phyloP scores from a whole-genome alignment of 306 rosid genomes.

The Vigna radiata region DNA sequence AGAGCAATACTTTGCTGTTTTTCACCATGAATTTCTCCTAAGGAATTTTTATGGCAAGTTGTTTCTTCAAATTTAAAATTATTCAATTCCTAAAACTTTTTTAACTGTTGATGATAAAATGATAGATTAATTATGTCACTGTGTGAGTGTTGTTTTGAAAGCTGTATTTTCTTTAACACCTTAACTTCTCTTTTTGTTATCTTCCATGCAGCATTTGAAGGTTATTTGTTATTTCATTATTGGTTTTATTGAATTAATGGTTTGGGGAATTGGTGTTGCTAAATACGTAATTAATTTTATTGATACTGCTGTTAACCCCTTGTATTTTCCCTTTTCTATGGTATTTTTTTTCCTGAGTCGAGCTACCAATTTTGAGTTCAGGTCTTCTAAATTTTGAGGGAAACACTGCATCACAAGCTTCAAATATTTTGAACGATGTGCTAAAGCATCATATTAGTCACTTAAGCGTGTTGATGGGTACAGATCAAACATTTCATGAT shows the following conservation, averaged over 20 bases:
- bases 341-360: constrained; percentile 52
- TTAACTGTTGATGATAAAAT: constrained; percentile 12
- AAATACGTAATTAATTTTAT: constrained; percentile 10
- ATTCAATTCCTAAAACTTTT: constrained; percentile 27
- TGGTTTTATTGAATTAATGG: not conserved
- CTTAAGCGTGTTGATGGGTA: constrained; percentile 41
- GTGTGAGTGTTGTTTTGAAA: constrained; percentile 17
- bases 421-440: constrained; percentile 66
- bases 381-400: constrained; percentile 77
- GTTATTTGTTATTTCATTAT: constrained; percentile 17
- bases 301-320: not conserved
- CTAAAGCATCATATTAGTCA: constrained; percentile 58
- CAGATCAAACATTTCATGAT: constrained; percentile 50
- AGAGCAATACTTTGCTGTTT: constrained; percentile 34
- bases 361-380: constrained; percentile 49
- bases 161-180: constrained; percentile 23
- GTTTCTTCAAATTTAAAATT: constrained; percentile 6
- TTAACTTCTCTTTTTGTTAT: constrained; percentile 1
- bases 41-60: constrained; percentile 15
- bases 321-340: constrained; percentile 11
- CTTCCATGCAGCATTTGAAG: constrained; percentile 9
- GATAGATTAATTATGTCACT: constrained; percentile 26
- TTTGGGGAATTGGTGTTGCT: not conserved
- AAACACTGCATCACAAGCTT: constrained; percentile 70
- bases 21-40: constrained; percentile 15